A percentile compares a stretch with the other conserved stretches of the same genome.
phyloP scores from a whole-genome alignment of 1,284 basidiomycete species.

The Pseudozyma flocculosa region DNA sequence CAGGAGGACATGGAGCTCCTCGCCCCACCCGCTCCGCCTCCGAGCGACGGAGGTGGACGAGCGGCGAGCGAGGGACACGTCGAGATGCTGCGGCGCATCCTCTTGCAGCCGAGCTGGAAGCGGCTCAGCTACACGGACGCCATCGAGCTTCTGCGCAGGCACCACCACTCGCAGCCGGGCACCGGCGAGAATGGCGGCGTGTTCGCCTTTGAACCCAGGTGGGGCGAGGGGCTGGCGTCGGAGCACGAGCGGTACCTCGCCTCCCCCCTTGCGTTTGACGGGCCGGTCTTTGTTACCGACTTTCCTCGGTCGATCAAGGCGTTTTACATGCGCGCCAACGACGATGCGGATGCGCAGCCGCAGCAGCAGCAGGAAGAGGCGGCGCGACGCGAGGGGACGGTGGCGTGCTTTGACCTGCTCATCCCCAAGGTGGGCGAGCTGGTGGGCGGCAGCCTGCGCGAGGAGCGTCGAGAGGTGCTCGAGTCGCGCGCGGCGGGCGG shows the following conservation, averaged over 20 bases:
- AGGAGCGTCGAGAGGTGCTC: conserved; percentile 68
- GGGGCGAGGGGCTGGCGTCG: conserved; percentile 74
- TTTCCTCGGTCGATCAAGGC: conserved; percentile 83
- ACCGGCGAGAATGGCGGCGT: neutral
- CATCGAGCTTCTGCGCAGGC: conserved; percentile 64
- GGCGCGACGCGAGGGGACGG: conserved; percentile 64
- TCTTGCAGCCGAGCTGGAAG: conserved; percentile 63
- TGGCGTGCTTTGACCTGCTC: conserved; percentile 91
- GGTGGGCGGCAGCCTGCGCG: conserved; percentile 84
- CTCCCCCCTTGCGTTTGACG: conserved; percentile 63
- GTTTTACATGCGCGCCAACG: conserved; percentile 77
- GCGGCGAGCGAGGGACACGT: neutral
- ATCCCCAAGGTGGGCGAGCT: conserved; percentile 87
- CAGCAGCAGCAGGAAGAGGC: conserved; percentile 60
- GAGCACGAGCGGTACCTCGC: conserved; percentile 93
- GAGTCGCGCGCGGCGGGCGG: neutral
- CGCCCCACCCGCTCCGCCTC: too few species aligned
- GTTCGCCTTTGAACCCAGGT: conserved; percentile 62
- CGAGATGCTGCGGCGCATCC: conserved; percentile 1
- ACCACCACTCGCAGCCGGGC: conserved; percentile 53
- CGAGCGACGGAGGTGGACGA: conserved; percentile 1
- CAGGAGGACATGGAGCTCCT: conserved; percentile 27
- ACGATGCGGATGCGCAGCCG: neutral
- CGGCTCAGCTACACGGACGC: conserved; percentile 80
- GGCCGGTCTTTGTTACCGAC: conserved; percentile 86